phyloP scores from a whole-genome alignment of 208 protist species.

The Trichomonas vaginalis region DNA sequence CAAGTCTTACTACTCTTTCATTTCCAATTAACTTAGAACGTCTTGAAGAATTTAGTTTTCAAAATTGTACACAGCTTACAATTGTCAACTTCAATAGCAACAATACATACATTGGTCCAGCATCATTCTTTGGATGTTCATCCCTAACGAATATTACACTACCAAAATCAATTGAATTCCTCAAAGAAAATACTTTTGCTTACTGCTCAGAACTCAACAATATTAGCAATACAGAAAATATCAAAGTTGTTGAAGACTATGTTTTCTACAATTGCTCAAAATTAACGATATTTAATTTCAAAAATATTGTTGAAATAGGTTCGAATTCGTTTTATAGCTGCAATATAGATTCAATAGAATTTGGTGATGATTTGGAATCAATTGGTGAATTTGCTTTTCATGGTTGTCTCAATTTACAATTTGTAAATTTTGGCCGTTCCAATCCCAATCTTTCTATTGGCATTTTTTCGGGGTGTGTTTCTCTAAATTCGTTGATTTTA shows the following conservation, averaged over 20 bases:
- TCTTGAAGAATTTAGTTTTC: too few relatives aligned
- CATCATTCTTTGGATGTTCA: too few relatives aligned
- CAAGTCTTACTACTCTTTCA: not conserved
- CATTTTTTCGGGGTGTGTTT: not conserved
- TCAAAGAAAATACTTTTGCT: not conserved
- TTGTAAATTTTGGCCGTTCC: not conserved
- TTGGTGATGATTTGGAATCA: not conserved
- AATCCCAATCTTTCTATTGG: not conserved
- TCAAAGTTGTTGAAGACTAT: not conserved
- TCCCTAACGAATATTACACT: too few relatives aligned
- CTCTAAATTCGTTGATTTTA: not conserved
- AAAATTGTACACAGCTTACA: too few relatives aligned
- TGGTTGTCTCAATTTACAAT: not conserved
- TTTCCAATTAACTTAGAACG: too few relatives aligned
- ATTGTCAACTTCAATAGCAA: too few relatives aligned
- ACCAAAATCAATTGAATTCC: not conserved
- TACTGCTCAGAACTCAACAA: not conserved
- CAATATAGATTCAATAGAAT: not conserved
- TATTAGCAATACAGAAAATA: not conserved
- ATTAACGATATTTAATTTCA: not conserved
- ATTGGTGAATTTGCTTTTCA: not conserved
- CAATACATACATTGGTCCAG: too few relatives aligned
- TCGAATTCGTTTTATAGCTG: not conserved
- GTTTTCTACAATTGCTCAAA: not conserved
- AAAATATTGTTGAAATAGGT: not conserved